Conservation (phyloP, 2,329 filamentous ascomycete genomes). For the Camillea tinctor region DNA sequence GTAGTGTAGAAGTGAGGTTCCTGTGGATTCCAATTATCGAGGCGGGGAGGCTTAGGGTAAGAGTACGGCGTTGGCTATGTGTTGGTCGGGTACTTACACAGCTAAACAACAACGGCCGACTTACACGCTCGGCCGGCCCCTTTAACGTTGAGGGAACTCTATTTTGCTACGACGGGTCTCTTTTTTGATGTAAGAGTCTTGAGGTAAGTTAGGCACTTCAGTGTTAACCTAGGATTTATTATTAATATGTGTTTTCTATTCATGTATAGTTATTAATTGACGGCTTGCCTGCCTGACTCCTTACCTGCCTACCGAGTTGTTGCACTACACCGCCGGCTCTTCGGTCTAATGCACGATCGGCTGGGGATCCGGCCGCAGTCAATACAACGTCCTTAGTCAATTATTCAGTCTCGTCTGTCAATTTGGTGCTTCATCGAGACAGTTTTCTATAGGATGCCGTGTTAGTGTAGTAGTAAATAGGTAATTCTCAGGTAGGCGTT, state of each 20-base stretch:
- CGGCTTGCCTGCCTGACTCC: background rate
- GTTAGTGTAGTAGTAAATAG: no score
- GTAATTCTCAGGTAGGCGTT: no score
- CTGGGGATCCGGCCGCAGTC: background rate
- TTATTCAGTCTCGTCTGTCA: no score
- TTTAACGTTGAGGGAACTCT: no score
- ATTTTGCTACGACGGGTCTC: no score
- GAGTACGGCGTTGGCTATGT: background rate
- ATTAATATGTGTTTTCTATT: no score
- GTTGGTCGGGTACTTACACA: background rate
- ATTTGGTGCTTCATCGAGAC: background rate
- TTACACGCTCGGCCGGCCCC: background rate
- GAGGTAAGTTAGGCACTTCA: no score
- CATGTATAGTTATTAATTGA: no score
- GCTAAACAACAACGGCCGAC: background rate
- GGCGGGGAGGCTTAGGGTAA: background rate
- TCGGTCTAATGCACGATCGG: background rate
- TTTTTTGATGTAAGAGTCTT: background rate
- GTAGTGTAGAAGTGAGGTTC: no score
- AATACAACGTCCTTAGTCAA: background rate
- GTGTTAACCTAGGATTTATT: no score
- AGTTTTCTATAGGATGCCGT: no score
- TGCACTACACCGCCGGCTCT: background rate
- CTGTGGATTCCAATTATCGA: background rate
- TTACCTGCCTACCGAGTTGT: background rate